Evolutionary conservation across 345 rosid species (phyloP), one percentile per base, ranked within the genome.

Genomic region (Hypericum androsaemum): DNA sequence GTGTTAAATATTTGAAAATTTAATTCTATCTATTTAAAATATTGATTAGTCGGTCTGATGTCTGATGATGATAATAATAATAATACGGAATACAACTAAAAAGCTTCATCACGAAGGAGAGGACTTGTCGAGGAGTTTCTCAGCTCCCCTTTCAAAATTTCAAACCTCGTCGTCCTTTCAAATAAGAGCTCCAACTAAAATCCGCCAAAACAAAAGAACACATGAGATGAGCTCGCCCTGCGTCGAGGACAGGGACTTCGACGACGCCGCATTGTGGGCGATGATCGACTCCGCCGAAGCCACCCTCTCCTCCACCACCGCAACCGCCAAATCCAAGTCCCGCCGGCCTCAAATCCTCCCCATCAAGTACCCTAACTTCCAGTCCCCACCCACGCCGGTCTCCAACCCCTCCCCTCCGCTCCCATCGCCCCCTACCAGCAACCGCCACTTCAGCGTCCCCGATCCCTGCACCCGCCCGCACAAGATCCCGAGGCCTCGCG

Each of bases 201-300:
- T 1, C 32, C 32, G 32, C 4, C 32, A 22, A n/a, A n/a, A n/a
- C n/a, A n/a, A n/a, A n/a, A n/a, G n/a, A n/a, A n/a, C n/a, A n/a
- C n/a, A 22, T 22, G 32, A 22, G 32, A 22, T 22, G 32, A 22
- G 32, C 32, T 22, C 32, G 32, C 32, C 32, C 4, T 22, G 32
- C 32, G 32, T 86, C 52, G 95, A 86, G 64, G 98, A 87, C 68
- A 88, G 80, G 47, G 89, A 90, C 43, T 81, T 92, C 17, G 98
- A 92, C 65, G 98, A 92, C 64, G 96, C 94, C 44, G 80, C 89
- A 43, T 57, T 92, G 39, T 88, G 98, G 98, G 96, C 95, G 11
- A 80, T 88, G 5, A 83, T 92, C 48, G 98, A 88, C 76, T 81
- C 95, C 39, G 89, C 95, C 41, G 92, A 84, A 49, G 86, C 95